phyloP scores from a whole-genome alignment of 768 basidiomycete genomes.

The Rhizopogon sp. region DNA sequence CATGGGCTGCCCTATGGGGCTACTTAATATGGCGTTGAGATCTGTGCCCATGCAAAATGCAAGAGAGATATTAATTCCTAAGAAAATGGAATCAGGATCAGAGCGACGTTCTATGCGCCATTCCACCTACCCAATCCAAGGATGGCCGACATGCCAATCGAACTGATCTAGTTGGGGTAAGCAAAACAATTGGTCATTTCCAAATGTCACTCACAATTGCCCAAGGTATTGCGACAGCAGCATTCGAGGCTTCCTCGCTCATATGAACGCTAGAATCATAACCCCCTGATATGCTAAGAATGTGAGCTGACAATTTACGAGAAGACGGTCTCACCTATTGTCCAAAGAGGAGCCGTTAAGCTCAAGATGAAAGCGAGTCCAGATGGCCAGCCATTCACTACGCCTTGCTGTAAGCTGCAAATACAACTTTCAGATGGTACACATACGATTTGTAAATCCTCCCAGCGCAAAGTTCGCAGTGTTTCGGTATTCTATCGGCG shows the following conservation, averaged over 20 bases:
- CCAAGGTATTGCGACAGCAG: conserved; percentile 62
- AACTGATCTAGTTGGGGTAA: conserved; percentile 37
- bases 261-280: conserved; percentile 62
- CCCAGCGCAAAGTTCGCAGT: conserved; percentile 34
- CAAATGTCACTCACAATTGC: conserved; percentile 41
- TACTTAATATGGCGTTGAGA: conserved; percentile 32
- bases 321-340: conserved; percentile 22
- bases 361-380: conserved; percentile 42
- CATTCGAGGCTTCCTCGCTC: conserved; percentile 68
- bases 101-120: conserved; percentile 10
- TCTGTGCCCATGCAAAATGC: conserved; percentile 59
- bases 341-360: conserved; percentile 32
- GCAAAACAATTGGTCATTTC: neutral
- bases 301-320: conserved; percentile 12
- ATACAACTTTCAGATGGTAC: conserved; percentile 5
- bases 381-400: conserved; percentile 35
- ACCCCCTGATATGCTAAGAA: conserved; percentile 19
- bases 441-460: conserved; percentile 28
- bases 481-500: conserved; percentile 33
- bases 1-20: conserved; percentile 42
- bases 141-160: conserved; percentile 50
- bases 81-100: conserved; percentile 31
- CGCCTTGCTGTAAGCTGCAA: neutral
- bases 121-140: conserved; percentile 51
- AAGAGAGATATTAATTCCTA: conserved; percentile 52